These are phyloP conservation scores for Debaryomycetaceae sp. DNA, from an alignment of 1,139 yeast genomes.

Conservation along the genomic window DNA sequence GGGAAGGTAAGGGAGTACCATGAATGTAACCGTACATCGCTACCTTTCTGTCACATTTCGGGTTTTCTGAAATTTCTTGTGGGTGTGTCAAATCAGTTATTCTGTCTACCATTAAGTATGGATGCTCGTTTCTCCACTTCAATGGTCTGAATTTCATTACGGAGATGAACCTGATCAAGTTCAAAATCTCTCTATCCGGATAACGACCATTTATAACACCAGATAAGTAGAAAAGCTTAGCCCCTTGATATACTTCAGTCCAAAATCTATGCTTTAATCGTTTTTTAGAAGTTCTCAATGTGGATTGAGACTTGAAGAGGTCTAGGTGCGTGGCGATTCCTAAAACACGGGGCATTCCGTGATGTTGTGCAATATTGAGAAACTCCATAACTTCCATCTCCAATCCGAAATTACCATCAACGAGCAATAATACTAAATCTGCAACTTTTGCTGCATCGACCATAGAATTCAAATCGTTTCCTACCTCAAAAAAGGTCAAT, in stretches of 20 bases:
- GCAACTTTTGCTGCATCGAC: slow-evolving; percentile 95
- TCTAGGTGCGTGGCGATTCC: slow-evolving; percentile 97
- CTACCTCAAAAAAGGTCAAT: slow-evolving; percentile 88
- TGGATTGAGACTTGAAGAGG: slow-evolving; percentile 83
- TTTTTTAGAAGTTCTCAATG: slow-evolving; percentile 88
- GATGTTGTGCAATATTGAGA: slow-evolving; percentile 91
- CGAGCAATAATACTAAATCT: slow-evolving; percentile 80
- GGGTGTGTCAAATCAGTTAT: slow-evolving; percentile 97
- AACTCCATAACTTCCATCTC: slow-evolving; percentile 99
- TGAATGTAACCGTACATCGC: slow-evolving; percentile 93
- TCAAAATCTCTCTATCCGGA: slow-evolving; percentile 93
- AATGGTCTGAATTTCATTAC: slow-evolving; percentile 98
- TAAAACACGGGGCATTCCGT: slow-evolving; percentile 96
- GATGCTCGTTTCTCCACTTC: slow-evolving; percentile 98
- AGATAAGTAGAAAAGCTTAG: slow-evolving; percentile 87
- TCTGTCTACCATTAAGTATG: slow-evolving; percentile 87
- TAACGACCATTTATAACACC: slow-evolving; percentile 97
- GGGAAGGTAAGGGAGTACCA: slow-evolving; percentile 79
- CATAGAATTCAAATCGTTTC: slow-evolving; percentile 92
- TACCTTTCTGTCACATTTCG: slow-evolving; percentile 82
- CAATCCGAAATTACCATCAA: slow-evolving; percentile 96
- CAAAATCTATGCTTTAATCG: slow-evolving; percentile 92
- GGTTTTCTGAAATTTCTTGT: slow-evolving; percentile 67
- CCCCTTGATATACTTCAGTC: slow-evolving; percentile 99
- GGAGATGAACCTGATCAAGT: slow-evolving; percentile 86